phyloP scores from a whole-genome alignment of 164 flowering plant species.

The Sextonia rubra region DNA sequence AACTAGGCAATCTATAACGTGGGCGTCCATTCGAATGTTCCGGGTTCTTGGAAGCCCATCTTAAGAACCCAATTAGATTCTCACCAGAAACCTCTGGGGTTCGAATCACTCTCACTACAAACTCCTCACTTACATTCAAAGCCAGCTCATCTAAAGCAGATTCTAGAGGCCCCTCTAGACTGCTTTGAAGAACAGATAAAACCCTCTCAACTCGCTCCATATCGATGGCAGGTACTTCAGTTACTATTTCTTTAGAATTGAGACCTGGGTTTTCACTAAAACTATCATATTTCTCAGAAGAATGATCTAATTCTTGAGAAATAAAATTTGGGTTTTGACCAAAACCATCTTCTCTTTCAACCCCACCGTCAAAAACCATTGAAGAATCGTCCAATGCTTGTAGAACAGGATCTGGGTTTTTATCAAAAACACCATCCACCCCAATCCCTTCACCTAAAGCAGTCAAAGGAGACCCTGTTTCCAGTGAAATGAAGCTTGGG shows the following conservation, averaged over 20 bases:
- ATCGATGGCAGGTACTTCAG: constrained; percentile 18
- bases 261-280: constrained; percentile 6
- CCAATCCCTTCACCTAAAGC: background rate
- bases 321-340: background rate
- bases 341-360: background rate
- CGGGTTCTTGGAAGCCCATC: constrained; percentile 39
- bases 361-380: background rate
- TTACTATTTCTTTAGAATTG: no score
- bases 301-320: background rate
- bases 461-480: background rate
- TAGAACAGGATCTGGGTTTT: background rate
- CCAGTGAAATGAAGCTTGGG: constrained; percentile 9
- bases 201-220: constrained; percentile 31
- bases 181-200: constrained; percentile 39
- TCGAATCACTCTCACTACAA: constrained; percentile 21
- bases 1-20: constrained; percentile 43
- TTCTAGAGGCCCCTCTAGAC: constrained; percentile 27
- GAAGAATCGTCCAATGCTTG: constrained; percentile 5
- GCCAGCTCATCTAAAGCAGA: constrained; percentile 26
- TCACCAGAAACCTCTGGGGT: constrained; percentile 39
- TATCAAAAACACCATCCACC: background rate
- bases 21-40: constrained; percentile 26
- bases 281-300: background rate
- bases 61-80: constrained; percentile 53
- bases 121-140: constrained; percentile 32